Percentiles rank a stretch among this genome's conserved stretches.
Conservation (phyloP, 345 rosid genomes). For the Turnera subulata region DNA sequence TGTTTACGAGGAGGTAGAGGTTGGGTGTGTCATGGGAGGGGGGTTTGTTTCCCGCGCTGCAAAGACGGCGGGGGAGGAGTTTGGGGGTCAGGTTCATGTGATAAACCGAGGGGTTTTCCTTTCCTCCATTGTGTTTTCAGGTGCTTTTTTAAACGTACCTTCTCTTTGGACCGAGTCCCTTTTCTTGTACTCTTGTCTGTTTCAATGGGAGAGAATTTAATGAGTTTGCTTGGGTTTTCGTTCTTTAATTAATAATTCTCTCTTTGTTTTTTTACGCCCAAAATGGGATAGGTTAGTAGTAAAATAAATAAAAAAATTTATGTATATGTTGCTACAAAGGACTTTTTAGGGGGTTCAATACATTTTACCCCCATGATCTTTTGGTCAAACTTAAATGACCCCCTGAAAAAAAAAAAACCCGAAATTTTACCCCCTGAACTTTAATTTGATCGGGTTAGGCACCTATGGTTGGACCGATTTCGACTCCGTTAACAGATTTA, state of each 20-base stretch:
- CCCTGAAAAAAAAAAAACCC: too few relatives aligned
- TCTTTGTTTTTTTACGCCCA: too few relatives aligned
- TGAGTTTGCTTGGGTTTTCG: background rate
- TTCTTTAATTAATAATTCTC: background rate
- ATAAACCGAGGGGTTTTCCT: background rate
- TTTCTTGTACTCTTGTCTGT: background rate
- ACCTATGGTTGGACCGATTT: too few relatives aligned
- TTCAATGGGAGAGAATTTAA: background rate
- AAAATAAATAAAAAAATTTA: too few relatives aligned
- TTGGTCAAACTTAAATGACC: too few relatives aligned
- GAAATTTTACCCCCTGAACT: too few relatives aligned
- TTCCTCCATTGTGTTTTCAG: constrained; percentile 5
- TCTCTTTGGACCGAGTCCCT: background rate
- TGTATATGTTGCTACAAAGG: too few relatives aligned
- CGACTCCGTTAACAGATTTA: too few relatives aligned
- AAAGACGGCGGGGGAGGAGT: constrained; percentile 19
- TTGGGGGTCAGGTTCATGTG: background rate
- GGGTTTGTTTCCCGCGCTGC: constrained; percentile 10
- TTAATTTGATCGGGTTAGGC: too few relatives aligned
- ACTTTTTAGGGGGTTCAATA: too few relatives aligned
- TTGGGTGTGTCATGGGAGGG: background rate
- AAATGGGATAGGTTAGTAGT: too few relatives aligned
- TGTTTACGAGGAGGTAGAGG: background rate
- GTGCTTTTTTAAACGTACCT: constrained; percentile 7
- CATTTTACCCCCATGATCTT: too few relatives aligned